Evolutionary conservation across 805 yeast species (phyloP).

Genomic region (Schizosaccharomyces osmophilus): DNA sequence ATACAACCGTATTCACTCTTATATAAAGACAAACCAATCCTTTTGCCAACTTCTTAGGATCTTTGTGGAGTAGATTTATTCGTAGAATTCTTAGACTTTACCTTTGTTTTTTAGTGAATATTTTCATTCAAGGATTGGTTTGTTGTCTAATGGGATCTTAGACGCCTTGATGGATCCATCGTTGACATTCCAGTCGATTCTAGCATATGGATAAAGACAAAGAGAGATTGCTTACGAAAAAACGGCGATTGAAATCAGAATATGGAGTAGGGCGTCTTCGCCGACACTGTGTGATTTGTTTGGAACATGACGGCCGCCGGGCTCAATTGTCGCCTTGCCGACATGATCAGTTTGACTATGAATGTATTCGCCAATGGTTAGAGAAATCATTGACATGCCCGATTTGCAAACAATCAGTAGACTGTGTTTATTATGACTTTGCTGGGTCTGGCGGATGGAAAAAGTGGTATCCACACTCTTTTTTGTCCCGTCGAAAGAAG

Average conservation of each 20-base stretch:
- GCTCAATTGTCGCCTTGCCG: background rate
- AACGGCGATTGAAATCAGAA: background rate
- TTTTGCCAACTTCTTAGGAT: too few relatives aligned
- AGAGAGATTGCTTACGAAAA: background rate
- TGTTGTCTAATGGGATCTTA: too few relatives aligned
- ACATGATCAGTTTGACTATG: background rate
- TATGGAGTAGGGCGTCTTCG: background rate
- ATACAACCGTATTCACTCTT: too few relatives aligned
- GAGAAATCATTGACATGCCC: background rate
- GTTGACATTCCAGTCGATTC: too few relatives aligned
- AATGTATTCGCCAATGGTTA: background rate
- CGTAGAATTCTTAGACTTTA: too few relatives aligned
- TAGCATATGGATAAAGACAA: background rate
- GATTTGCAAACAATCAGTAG: background rate
- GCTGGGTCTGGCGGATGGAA: background rate
- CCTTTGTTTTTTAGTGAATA: too few relatives aligned
- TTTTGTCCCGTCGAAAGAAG: background rate
- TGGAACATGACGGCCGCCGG: background rate
- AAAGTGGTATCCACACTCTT: background rate
- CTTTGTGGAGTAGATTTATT: too few relatives aligned
- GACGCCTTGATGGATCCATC: too few relatives aligned
- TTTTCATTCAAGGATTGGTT: too few relatives aligned
- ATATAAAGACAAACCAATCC: too few relatives aligned
- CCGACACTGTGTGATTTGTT: background rate
- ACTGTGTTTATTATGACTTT: background rate